Evolutionary conservation across 1,284 basidiomycete genomes (phyloP).

Genomic region (Prillingera fragicola): DNA sequence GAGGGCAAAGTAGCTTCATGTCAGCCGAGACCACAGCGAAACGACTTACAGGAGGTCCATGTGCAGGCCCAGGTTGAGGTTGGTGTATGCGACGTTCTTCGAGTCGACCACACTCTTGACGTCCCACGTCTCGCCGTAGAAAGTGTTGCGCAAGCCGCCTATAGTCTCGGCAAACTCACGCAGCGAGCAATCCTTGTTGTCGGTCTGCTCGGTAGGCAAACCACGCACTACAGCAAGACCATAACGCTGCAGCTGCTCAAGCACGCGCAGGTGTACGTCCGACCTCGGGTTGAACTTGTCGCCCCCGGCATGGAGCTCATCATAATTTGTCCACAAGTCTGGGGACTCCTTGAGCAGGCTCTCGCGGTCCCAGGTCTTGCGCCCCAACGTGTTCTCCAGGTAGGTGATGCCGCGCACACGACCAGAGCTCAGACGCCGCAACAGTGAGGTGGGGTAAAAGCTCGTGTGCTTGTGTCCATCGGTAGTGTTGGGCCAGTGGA

Average conservation of each 20-base stretch:
- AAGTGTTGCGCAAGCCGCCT: constrained; percentile 75
- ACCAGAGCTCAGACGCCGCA: constrained; percentile 7
- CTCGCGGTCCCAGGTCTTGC: constrained; percentile 11
- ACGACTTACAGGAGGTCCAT: constrained; percentile 78
- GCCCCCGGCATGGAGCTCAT: constrained; percentile 10
- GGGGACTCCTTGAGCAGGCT: background rate
- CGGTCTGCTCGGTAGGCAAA: constrained; percentile 57
- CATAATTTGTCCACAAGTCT: constrained; percentile 9
- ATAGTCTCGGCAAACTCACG: constrained; percentile 60
- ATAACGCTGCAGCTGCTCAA: constrained; percentile 48
- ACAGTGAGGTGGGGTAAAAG: constrained; percentile 15
- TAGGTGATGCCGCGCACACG: constrained; percentile 11
- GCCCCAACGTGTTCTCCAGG: constrained; percentile 8
- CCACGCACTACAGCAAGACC: constrained; percentile 54
- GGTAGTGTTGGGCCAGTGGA: constrained; percentile 8
- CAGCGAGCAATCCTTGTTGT: constrained; percentile 61
- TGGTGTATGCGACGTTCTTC: constrained; percentile 92
- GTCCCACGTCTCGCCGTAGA: constrained; percentile 89
- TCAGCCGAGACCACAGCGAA: background rate
- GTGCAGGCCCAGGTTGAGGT: constrained; percentile 80
- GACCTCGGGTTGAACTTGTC: constrained; percentile 4
- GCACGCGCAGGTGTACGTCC: constrained; percentile 17
- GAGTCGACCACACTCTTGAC: constrained; percentile 67
- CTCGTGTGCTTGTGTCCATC: constrained; percentile 7
- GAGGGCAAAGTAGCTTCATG: constrained; percentile 70